phyloP scores from a whole-genome alignment of 106 monocot genomes.

The Dendrobium nobile region DNA sequence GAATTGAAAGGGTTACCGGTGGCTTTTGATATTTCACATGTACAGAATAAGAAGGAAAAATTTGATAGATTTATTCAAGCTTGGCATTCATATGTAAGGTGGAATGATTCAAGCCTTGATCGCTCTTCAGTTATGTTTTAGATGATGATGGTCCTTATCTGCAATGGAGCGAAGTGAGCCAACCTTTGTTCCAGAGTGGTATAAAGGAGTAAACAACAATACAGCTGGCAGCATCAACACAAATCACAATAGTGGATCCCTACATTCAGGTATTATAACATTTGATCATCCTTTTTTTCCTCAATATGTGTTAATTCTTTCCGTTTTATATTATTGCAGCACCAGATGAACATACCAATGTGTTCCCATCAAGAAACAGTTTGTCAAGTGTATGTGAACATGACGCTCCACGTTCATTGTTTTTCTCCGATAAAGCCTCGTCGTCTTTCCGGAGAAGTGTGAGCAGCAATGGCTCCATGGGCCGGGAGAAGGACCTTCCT shows the following conservation, averaged over 20 bases:
- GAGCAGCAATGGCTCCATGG: constrained; percentile 35
- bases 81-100: not conserved
- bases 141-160: constrained; percentile 11
- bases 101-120: not conserved
- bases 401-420: constrained; percentile 20
- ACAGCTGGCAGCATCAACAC: not conserved
- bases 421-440: not conserved
- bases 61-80: not conserved
- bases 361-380: constrained; percentile 23
- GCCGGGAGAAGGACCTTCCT: constrained; percentile 24
- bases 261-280: constrained; percentile 18
- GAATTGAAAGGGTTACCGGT: not conserved
- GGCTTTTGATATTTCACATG: constrained; percentile 6
- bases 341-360: constrained; percentile 30
- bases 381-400: constrained; percentile 22
- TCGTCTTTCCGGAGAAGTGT: constrained; percentile 21
- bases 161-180: constrained; percentile 34
- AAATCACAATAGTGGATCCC: constrained; percentile 8
- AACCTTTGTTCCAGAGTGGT: constrained; percentile 29
- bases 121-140: not conserved
- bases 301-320: not conserved
- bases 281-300: not conserved
- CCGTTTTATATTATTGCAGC: not conserved
- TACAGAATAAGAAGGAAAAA: not conserved
- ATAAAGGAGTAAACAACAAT: constrained; percentile 18